phyloP scores from a whole-genome alignment of 2,329 filamentous ascomycete species.

The Dactylellina cionopaga region DNA sequence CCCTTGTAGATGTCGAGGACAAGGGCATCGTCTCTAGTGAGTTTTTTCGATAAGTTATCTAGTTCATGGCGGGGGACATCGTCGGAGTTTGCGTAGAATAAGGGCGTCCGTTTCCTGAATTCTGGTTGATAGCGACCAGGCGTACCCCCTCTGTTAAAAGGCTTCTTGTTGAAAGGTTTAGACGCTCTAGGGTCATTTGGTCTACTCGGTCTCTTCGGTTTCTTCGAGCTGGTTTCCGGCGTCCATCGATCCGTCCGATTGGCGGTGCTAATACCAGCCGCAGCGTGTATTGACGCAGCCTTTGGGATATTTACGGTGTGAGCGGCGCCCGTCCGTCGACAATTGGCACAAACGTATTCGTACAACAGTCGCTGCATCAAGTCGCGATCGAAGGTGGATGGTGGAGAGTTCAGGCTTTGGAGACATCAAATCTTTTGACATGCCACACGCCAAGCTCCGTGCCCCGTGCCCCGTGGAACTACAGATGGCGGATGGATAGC shows the following conservation, averaged over 20 bases:
- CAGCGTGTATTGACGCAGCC: slow-evolving; percentile 18
- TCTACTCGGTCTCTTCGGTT: background rate
- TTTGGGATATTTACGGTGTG: slow-evolving; percentile 1
- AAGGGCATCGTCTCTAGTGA: slow-evolving; percentile 7
- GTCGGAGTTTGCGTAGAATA: background rate
- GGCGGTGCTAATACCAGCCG: slow-evolving; percentile 1
- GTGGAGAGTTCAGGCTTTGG: background rate
- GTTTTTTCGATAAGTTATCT: background rate
- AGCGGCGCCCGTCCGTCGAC: slow-evolving; percentile 37
- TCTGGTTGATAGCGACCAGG: too few relatives aligned
- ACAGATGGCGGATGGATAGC: too few relatives aligned
- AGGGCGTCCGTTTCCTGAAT: background rate
- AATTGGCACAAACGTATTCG: slow-evolving; percentile 31
- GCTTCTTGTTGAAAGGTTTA: background rate
- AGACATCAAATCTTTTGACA: background rate
- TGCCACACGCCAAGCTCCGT: background rate
- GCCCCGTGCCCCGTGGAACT: background rate
- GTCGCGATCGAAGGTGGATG: too few relatives aligned
- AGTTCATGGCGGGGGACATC: slow-evolving; percentile 2
- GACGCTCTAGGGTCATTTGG: background rate
- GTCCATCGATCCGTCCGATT: background rate
- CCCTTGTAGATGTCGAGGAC: slow-evolving; percentile 16
- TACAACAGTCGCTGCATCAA: slow-evolving; percentile 47
- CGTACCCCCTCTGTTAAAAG: background rate
- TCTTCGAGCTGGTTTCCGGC: background rate